Percentiles rank a stretch among this genome's conserved stretches.
Conservation (phyloP, 1,284 basidiomycete species). For the Cutaneotrichosporon sp. region DNA sequence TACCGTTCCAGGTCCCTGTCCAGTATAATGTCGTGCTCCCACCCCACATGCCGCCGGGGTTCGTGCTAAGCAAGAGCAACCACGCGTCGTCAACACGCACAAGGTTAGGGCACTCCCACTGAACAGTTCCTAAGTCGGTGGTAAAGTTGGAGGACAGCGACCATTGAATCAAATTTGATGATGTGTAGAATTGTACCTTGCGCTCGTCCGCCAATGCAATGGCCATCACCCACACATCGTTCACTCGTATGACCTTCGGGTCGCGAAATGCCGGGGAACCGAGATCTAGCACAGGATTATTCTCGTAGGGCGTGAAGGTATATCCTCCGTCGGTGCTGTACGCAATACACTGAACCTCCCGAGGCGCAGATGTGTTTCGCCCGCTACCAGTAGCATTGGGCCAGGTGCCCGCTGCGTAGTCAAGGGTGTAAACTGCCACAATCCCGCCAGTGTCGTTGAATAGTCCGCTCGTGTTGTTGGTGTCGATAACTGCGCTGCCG, state of each 20-base stretch:
- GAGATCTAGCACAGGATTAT: slow-evolving; percentile 5
- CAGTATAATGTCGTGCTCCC: slow-evolving; percentile 47
- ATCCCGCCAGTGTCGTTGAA: slow-evolving; percentile 31
- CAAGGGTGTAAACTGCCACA: slow-evolving; percentile 50
- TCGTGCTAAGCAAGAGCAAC: slow-evolving; percentile 32
- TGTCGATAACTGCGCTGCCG: slow-evolving; percentile 48
- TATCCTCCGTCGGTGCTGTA: slow-evolving; percentile 48
- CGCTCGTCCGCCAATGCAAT: slow-evolving; percentile 44
- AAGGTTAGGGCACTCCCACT: slow-evolving; percentile 48
- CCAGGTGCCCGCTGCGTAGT: slow-evolving; percentile 24
- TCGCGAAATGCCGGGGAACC: slow-evolving; percentile 44
- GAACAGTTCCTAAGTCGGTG: slow-evolving; percentile 35
- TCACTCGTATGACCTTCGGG: slow-evolving; percentile 49
- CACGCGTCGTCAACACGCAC: slow-evolving; percentile 35
- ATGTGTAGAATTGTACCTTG: slow-evolving; percentile 46
- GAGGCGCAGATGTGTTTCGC: slow-evolving; percentile 7
- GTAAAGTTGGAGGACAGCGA: slow-evolving; percentile 42
- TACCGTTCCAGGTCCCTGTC: slow-evolving; percentile 47
- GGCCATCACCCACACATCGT: slow-evolving; percentile 48
- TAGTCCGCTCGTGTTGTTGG: slow-evolving; percentile 50
- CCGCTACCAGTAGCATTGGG: slow-evolving; percentile 26
- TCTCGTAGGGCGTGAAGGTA: slow-evolving; percentile 43
- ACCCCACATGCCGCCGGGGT: slow-evolving; percentile 42
- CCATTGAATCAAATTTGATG: slow-evolving; percentile 47
- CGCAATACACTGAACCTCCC: slow-evolving; percentile 32